Base-by-base conservation (phyloP, 768 basidiomycete species). In the Amanita inopinata region DNA sequence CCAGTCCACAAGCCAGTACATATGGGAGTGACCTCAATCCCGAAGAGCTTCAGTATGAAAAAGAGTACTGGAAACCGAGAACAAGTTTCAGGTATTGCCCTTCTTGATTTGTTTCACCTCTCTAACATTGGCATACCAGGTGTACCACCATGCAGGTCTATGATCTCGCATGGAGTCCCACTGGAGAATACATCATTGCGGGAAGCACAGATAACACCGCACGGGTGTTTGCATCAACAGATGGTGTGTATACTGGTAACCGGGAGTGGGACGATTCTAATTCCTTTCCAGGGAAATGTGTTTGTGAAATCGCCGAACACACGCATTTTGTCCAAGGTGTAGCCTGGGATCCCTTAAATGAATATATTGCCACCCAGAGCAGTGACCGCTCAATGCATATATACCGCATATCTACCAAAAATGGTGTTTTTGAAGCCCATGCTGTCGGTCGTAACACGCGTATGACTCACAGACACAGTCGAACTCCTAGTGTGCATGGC, bases 321-420 rank as follows among this genome's bases (percentile, higher is more conserved):
- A 78, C 74, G 24, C 94, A 98, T 61, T 97, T 88, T 56, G 96
- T 99, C 0, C 96, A 99, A 66, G 96, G 96, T 6, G 96, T 98
- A 20, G 89, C 94, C 0, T 99, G 96, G 96, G 96, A 99, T 51
- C 96, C 96, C 1, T 63, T 96, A 53, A 92, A 94, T 59, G 90
- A 96, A 60, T 98, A 86, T 56, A 88, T 99, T 47, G 93, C 96
- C 3, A 98, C 96, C 0, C 96, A 99, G 57, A 91, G 88, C 60
- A 89, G 84, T 54, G 96, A 99, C 61, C 75, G 94, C 34, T 85
- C 91, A 15, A 94, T 98, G 78, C 91, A 97, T 58, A 80, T 99
- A 51, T 90, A 97, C 62, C 75, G 76, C 48, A 79, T 97, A 50
- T 76, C 78, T 5, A 76, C 76, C 43, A 83, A 84, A 47, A 75